Evolutionary conservation across 73 alveolate species (phyloP).

Genomic region (Tetrahymena malaccensis): DNA sequence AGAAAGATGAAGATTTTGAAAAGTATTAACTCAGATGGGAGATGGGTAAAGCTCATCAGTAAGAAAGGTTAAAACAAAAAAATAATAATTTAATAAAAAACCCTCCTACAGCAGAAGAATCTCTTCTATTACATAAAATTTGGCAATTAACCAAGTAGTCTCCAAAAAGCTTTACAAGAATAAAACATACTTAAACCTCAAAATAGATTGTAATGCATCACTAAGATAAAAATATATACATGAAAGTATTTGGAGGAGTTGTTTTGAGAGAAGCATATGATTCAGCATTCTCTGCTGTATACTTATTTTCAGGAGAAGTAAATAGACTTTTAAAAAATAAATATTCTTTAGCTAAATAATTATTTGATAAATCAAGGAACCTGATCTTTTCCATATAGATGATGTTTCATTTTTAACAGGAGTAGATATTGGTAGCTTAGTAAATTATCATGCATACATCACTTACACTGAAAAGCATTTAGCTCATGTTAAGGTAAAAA

Average conservation of each 20-base stretch:
- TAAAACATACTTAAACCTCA: neutral
- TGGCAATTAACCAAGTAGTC: neutral
- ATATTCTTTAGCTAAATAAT: too few species aligned
- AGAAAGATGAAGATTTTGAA: neutral
- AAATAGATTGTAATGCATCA: neutral
- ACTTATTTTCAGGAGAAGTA: neutral
- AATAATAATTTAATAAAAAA: neutral
- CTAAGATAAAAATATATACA: neutral
- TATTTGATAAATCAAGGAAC: neutral
- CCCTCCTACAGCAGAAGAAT: neutral
- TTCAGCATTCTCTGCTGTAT: neutral
- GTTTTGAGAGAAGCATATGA: neutral
- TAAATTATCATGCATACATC: neutral
- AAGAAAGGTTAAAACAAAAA: neutral
- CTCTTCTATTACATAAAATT: neutral
- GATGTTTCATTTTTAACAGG: neutral
- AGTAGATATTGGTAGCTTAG: neutral
- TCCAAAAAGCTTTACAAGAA: neutral
- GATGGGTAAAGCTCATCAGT: neutral
- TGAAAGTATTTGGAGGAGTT: neutral
- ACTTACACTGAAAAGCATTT: neutral
- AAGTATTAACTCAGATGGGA: neutral
- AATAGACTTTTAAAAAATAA: neutral
- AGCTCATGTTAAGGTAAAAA: neutral
- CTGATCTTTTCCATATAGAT: neutral